Conservation (phyloP, 1,284 basidiomycete species). For the Sanghuangporus baumii region DNA sequence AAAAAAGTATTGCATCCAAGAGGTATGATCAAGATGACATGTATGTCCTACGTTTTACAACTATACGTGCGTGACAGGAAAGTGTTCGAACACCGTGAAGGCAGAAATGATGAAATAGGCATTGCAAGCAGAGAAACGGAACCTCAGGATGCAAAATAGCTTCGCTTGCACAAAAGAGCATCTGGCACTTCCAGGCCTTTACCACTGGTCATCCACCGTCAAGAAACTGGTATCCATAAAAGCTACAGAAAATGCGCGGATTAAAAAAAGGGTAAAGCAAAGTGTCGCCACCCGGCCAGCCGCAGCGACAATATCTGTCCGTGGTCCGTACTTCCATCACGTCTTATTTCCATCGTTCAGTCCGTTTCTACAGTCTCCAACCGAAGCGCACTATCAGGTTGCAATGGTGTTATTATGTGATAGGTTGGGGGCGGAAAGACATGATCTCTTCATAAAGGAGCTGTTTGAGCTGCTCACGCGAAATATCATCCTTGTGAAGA, state of each 20-base stretch:
- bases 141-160: too few relatives aligned
- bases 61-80: too few relatives aligned
- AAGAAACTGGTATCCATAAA: background rate
- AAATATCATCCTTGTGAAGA: constrained; percentile 89
- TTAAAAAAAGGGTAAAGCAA: background rate
- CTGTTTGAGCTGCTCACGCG: constrained; percentile 73
- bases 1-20: too few relatives aligned
- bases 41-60: too few relatives aligned
- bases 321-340: background rate
- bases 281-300: constrained; percentile 1
- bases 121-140: too few relatives aligned
- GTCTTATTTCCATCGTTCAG: background rate
- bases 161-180: too few relatives aligned
- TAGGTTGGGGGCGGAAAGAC: constrained; percentile 67
- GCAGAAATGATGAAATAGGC: too few relatives aligned
- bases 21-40: too few relatives aligned
- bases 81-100: too few relatives aligned
- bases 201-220: too few relatives aligned
- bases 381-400: background rate
- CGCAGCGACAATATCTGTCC: background rate
- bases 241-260: background rate
- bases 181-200: too few relatives aligned
- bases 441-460: constrained; percentile 69
- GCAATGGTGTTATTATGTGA: constrained; percentile 31
- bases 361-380: background rate